Conservation (phyloP, 352 stramenopile genomes). For the Globisporangium solare region DNA sequence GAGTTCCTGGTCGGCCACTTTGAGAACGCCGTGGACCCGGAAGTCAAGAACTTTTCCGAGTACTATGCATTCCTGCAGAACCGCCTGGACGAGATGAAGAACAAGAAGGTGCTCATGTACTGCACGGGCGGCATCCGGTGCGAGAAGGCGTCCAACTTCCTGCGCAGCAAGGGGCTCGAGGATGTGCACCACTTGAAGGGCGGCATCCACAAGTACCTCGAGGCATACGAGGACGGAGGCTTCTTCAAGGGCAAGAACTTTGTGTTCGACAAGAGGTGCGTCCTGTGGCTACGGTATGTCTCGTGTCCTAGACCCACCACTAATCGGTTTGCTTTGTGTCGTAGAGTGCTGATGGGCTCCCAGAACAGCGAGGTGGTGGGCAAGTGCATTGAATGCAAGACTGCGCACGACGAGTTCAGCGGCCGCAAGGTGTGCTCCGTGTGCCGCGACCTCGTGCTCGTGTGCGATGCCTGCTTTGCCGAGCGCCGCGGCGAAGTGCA, state of each 20-base stretch:
- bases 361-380: conserved; percentile 63
- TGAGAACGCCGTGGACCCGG: conserved; percentile 50
- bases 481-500: conserved; percentile 58
- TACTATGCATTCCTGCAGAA: conserved; percentile 65
- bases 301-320: neutral
- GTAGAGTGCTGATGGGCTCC: conserved; percentile 51
- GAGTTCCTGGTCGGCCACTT: conserved; percentile 74
- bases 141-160: conserved; percentile 70
- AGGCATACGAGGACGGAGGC: conserved; percentile 49
- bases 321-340: neutral
- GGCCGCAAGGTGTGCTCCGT: conserved; percentile 68
- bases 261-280: conserved; percentile 75
- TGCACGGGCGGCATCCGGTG: conserved; percentile 75
- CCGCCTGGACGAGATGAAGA: conserved; percentile 54
- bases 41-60: conserved; percentile 76
- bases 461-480: conserved; percentile 62
- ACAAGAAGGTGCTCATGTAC: conserved; percentile 78
- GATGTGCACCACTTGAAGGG: conserved; percentile 67
- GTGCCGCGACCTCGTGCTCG: conserved; percentile 65
- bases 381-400: conserved; percentile 64
- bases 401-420: conserved; percentile 54
- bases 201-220: conserved; percentile 74
- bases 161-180: conserved; percentile 49
- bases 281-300: conserved; percentile 4
- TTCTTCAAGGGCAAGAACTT: conserved; percentile 81